phyloP scores from a whole-genome alignment of 2,329 filamentous ascomycete genomes.

The Trichoderma brevicompactum region DNA sequence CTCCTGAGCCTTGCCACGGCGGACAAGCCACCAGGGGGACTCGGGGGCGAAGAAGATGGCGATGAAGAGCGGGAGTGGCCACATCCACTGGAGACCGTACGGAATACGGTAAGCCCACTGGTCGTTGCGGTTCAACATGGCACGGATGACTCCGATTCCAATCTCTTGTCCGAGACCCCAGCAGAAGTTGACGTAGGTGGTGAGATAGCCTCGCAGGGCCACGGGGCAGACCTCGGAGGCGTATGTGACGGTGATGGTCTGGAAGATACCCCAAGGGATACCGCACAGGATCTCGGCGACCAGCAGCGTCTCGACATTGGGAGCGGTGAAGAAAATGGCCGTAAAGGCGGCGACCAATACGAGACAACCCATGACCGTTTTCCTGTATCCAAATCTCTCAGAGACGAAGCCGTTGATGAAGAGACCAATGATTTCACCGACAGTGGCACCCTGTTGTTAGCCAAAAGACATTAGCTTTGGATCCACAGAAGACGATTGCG shows the following conservation, averaged over 20 bases:
- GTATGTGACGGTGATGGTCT: slow-evolving; percentile 65
- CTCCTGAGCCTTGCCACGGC: slow-evolving; percentile 65
- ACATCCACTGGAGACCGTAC: slow-evolving; percentile 78
- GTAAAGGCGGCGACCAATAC: slow-evolving; percentile 60
- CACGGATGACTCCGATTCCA: slow-evolving; percentile 72
- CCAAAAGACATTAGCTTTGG: slow-evolving; percentile 1
- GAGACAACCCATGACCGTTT: slow-evolving; percentile 65
- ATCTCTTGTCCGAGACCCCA: slow-evolving; percentile 78
- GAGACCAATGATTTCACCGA: slow-evolving; percentile 68
- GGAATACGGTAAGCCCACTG: slow-evolving; percentile 73
- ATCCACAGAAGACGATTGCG: background rate
- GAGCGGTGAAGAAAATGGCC: slow-evolving; percentile 67
- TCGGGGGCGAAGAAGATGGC: slow-evolving; percentile 72
- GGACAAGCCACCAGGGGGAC: slow-evolving; percentile 77
- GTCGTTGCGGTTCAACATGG: slow-evolving; percentile 66
- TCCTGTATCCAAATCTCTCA: slow-evolving; percentile 70
- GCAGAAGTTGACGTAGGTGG: slow-evolving; percentile 77
- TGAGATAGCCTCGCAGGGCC: slow-evolving; percentile 70
- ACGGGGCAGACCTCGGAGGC: slow-evolving; percentile 75
- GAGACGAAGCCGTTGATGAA: slow-evolving; percentile 68
- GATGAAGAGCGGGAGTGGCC: slow-evolving; percentile 69
- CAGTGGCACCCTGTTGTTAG: slow-evolving; percentile 33
- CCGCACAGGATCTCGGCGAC: slow-evolving; percentile 67
- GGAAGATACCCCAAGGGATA: slow-evolving; percentile 65
- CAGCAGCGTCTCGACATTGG: slow-evolving; percentile 61